phyloP scores from a whole-genome alignment of 2,329 filamentous ascomycete species.

The Aspergillus hortae region DNA sequence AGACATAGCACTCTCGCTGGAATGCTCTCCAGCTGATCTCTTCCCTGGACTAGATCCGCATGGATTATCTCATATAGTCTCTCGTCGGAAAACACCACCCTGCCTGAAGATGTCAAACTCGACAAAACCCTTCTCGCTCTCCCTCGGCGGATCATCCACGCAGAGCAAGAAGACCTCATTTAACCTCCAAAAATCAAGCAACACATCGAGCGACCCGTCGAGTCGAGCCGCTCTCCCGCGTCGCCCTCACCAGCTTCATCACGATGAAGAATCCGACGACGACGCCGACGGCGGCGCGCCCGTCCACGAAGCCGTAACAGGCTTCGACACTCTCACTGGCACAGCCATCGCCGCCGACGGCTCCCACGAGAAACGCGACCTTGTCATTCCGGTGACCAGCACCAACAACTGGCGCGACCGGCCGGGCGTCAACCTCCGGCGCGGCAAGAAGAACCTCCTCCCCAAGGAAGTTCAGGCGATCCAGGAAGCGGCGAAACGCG shows the following conservation, averaged over 20 bases:
- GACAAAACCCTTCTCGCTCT: conserved; percentile 40
- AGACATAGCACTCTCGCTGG: not conserved
- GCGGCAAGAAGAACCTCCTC: conserved; percentile 57
- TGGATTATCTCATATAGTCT: too few relatives aligned
- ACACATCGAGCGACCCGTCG: conserved; percentile 9
- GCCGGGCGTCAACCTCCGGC: conserved; percentile 49
- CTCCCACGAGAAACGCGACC: conserved; percentile 53
- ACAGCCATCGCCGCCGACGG: conserved; percentile 40
- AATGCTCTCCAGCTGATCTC: not conserved
- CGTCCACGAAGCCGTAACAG: conserved; percentile 47
- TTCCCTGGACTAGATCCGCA: too few relatives aligned
- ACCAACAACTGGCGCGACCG: conserved; percentile 69
- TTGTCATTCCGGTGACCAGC: conserved; percentile 76
- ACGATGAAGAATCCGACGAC: conserved; percentile 57
- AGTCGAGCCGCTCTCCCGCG: conserved; percentile 21
- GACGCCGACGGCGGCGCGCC: conserved; percentile 34
- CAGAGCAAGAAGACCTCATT: conserved; percentile 29
- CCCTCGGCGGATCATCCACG: conserved; percentile 30
- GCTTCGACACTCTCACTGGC: conserved; percentile 49
- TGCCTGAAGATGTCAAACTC: not conserved
- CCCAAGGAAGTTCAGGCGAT: conserved; percentile 54
- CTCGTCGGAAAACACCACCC: not conserved
- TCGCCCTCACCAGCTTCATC: conserved; percentile 28
- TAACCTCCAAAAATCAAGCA: conserved; percentile 28
- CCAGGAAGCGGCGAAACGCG: conserved; percentile 40